Percentiles rank a stretch among this genome's conserved stretches.
Evolutionary conservation across 2,329 filamentous ascomycete species (phyloP).

Genomic region (Neofusicoccum parvum): DNA sequence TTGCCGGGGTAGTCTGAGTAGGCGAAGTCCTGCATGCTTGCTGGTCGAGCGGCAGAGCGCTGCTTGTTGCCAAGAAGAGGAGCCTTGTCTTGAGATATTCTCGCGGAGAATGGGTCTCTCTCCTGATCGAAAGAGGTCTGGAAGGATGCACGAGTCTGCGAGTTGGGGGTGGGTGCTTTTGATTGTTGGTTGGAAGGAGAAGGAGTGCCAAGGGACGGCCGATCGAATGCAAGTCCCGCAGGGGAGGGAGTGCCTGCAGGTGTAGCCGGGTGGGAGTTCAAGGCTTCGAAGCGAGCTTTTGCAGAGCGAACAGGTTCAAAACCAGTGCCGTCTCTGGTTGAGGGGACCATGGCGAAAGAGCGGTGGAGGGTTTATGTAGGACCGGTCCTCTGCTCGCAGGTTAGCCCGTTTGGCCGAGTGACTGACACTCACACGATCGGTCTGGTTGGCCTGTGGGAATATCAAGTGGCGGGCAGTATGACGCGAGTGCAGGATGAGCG

Average conservation of each 20-base stretch:
- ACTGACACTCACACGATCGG: not conserved
- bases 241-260: not conserved
- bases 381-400: not conserved
- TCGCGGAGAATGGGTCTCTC: not conserved
- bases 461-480: not conserved
- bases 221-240: not conserved
- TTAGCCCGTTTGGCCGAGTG: not conserved
- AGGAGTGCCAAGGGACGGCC: not conserved
- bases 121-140: not conserved
- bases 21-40: not conserved
- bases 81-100: not conserved
- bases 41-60: not conserved
- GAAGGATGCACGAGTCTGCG: not conserved
- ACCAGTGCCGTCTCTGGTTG: not conserved
- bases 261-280: not conserved
- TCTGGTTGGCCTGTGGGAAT: not conserved
- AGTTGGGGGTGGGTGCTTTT: not conserved
- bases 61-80: conserved; percentile 3
- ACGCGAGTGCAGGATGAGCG: not conserved
- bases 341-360: not conserved
- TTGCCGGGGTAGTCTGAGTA: not conserved
- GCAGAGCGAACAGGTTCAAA: not conserved
- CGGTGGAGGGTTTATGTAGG: not conserved
- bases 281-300: not conserved
- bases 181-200: not conserved